Conservation (phyloP, 371 early-diverging fungal genomes). For the Dichotomocladium elegans region DNA sequence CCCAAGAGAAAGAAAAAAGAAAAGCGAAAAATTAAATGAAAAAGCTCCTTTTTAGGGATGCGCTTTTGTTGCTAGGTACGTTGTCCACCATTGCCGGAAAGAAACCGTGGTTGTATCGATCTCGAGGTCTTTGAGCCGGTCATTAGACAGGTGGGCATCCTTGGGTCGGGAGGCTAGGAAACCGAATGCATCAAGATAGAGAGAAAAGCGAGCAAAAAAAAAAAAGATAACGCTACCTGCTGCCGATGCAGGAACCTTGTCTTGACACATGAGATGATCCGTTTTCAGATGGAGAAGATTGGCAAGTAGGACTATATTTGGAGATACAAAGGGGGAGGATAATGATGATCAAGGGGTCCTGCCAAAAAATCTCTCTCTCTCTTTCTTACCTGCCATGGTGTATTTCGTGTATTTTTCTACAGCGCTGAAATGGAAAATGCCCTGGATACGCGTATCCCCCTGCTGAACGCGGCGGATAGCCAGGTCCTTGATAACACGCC, state of each 20-base stretch:
- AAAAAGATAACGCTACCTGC: no score
- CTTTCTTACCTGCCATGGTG: constrained; percentile 64
- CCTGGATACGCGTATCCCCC: constrained; percentile 27
- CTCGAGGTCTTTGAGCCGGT: constrained; percentile 47
- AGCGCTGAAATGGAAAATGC: constrained; percentile 69
- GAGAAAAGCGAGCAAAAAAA: no score
- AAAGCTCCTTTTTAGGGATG: no score
- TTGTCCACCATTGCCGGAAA: constrained; percentile 56
- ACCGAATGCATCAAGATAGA: no score
- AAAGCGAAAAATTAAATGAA: no score
- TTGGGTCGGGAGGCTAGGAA: constrained; percentile 66
- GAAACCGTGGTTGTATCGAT: constrained; percentile 48
- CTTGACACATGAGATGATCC: constrained; percentile 51
- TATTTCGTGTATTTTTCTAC: constrained; percentile 73
- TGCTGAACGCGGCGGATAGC: constrained; percentile 11
- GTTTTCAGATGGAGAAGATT: constrained; percentile 42
- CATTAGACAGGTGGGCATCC: constrained; percentile 60
- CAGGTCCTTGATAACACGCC: constrained; percentile 61
- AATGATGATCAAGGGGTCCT: no score
- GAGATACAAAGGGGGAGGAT: no score
- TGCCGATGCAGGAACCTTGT: constrained; percentile 33
- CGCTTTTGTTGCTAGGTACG: no score
- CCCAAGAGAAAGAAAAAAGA: no score
- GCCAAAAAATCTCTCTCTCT: constrained; percentile 2
- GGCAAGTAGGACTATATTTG: constrained; percentile 44